phyloP scores from a whole-genome alignment of 2,329 filamentous ascomycete genomes.

The Lecanoromycetidae sp. region DNA sequence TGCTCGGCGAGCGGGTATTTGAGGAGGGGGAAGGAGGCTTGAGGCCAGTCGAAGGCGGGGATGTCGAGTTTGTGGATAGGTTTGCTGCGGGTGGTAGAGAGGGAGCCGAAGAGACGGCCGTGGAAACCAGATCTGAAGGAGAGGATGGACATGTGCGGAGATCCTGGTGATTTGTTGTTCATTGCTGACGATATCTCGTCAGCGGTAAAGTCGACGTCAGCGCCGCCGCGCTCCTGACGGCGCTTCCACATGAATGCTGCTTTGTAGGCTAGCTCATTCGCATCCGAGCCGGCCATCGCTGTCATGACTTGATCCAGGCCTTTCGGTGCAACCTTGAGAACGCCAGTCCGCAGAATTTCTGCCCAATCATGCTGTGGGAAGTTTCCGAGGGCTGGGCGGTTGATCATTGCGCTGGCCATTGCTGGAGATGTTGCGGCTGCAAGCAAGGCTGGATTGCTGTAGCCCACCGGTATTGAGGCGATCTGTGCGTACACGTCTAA shows the following conservation, averaged over 20 bases:
- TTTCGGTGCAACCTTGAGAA: conserved; percentile 70
- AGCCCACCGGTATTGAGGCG: conserved; percentile 81
- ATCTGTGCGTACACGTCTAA: conserved; percentile 68
- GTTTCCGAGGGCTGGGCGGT: conserved; percentile 80
- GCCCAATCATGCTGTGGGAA: conserved; percentile 82
- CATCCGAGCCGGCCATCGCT: conserved; percentile 76
- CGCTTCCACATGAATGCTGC: conserved; percentile 89
- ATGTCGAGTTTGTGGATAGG: conserved; percentile 92
- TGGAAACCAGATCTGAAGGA: conserved; percentile 85
- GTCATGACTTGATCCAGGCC: conserved; percentile 85
- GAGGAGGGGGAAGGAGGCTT: conserved; percentile 71
- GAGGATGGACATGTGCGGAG: conserved; percentile 69
- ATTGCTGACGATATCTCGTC: conserved; percentile 65
- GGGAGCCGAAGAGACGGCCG: conserved; percentile 74
- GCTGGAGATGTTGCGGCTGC: conserved; percentile 60
- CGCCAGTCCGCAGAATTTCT: conserved; percentile 62
- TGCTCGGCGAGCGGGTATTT: conserved; percentile 80
- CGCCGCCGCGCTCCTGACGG: conserved; percentile 67
- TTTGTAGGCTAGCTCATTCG: conserved; percentile 91
- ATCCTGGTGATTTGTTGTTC: conserved; percentile 68
- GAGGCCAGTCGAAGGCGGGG: conserved; percentile 88
- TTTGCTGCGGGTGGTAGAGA: conserved; percentile 85
- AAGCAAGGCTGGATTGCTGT: conserved; percentile 72
- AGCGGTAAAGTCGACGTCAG: conserved; percentile 63
- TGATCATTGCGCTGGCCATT: conserved; percentile 71